These are phyloP conservation scores for Phytophthora pisi DNA, from an alignment of 352 stramenopile genomes.

Conservation along the genomic window DNA sequence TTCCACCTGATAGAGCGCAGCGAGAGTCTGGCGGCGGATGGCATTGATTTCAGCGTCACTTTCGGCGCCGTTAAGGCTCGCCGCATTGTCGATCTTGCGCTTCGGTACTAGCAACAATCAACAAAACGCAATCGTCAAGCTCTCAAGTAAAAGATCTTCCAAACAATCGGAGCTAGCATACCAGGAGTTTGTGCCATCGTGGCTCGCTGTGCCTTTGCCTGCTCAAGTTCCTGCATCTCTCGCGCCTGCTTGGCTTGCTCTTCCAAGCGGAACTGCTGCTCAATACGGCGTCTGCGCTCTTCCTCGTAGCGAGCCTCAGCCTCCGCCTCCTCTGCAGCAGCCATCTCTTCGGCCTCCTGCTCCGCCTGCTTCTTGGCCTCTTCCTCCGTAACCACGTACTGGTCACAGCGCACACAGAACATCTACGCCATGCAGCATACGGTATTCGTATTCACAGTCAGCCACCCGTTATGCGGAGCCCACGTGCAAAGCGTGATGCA, in stretches of 20 bases:
- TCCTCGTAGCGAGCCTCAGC: conserved; percentile 39
- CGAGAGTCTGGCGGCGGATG: conserved; percentile 63
- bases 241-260: conserved; percentile 64
- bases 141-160: background rate
- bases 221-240: conserved; percentile 51
- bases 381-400: conserved; percentile 79
- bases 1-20: conserved; percentile 75
- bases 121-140: background rate
- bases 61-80: conserved; percentile 10
- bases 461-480: too few species aligned
- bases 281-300: conserved; percentile 49
- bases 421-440: conserved; percentile 37
- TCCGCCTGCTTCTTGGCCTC: conserved; percentile 60
- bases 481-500: background rate
- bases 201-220: conserved; percentile 17
- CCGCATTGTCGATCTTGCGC: conserved; percentile 52
- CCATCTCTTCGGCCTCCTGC: conserved; percentile 36
- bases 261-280: conserved; percentile 73
- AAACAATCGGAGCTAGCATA: conserved; percentile 12
- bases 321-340: conserved; percentile 45
- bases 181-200: conserved; percentile 26
- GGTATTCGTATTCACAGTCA: too few species aligned
- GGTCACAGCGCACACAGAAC: conserved; percentile 79
- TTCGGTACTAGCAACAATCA: conserved; percentile 31
- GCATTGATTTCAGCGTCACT: conserved; percentile 52